phyloP scores from a whole-genome alignment of 495 filamentous ascomycete species.

The Penicillium egyptiacum region DNA sequence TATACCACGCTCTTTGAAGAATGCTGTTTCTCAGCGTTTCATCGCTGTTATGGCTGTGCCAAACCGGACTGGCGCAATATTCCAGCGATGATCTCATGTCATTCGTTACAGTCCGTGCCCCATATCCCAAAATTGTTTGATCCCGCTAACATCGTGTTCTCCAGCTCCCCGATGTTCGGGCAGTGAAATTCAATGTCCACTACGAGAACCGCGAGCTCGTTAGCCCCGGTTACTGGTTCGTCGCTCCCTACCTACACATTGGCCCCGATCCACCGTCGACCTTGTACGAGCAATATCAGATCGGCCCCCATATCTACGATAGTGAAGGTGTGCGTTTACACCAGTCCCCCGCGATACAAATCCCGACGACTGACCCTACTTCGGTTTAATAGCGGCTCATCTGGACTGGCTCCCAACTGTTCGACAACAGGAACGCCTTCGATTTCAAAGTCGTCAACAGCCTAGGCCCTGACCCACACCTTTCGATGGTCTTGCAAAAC shows the following conservation, averaged over 20 bases:
- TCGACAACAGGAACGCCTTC: slow-evolving; percentile 36
- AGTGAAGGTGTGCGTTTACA: slow-evolving; percentile 33
- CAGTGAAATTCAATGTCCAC: slow-evolving; percentile 34
- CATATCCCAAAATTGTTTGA: not conserved
- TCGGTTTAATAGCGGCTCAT: slow-evolving; percentile 31
- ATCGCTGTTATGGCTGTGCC: slow-evolving; percentile 14
- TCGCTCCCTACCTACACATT: slow-evolving; percentile 35
- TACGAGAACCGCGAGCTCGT: slow-evolving; percentile 29
- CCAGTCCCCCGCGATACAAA: not conserved
- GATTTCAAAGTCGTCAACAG: slow-evolving; percentile 41
- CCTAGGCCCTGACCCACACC: slow-evolving; percentile 33
- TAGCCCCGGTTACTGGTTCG: slow-evolving; percentile 39
- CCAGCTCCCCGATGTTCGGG: slow-evolving; percentile 32
- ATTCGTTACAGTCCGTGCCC: slow-evolving; percentile 11
- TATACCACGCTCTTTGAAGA: slow-evolving; percentile 5
- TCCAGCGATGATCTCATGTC: slow-evolving; percentile 13
- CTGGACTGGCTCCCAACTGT: slow-evolving; percentile 33
- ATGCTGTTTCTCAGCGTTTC: slow-evolving; percentile 6
- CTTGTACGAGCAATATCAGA: slow-evolving; percentile 35
- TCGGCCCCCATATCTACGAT: slow-evolving; percentile 43
- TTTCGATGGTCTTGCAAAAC: slow-evolving; percentile 45
- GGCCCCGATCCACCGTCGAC: slow-evolving; percentile 24
- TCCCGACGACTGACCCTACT: slow-evolving; percentile 5
- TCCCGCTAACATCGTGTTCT: slow-evolving; percentile 8
- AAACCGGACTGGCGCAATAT: slow-evolving; percentile 11